A percentile compares a stretch with the other conserved stretches of the same genome.
Conservation (phyloP, 1,284 basidiomycete genomes). For the Salmacisia buchloeana region DNA sequence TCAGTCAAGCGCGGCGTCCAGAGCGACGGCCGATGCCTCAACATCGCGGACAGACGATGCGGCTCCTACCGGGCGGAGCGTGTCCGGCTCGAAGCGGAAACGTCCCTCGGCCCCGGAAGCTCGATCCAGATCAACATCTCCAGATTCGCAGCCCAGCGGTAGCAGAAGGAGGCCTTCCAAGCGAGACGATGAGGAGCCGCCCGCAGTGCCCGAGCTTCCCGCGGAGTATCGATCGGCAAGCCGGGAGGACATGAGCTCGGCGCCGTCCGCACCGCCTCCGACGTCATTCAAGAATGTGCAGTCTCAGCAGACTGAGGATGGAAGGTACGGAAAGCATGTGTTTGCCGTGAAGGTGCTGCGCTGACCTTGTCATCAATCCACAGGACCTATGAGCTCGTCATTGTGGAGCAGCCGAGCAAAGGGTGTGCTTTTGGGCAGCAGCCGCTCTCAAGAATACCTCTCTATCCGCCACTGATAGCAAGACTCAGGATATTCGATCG, state of each 20-base stretch:
- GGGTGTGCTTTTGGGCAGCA: conserved; percentile 33
- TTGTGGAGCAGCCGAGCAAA: conserved; percentile 26
- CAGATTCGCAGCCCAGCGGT: neutral
- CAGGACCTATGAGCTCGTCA: conserved; percentile 14
- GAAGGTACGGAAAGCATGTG: neutral
- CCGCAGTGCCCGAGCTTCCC: neutral
- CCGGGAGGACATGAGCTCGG: neutral
- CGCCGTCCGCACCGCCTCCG: neutral
- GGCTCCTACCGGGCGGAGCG: no score
- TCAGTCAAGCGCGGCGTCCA: no score
- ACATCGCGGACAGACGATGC: no score
- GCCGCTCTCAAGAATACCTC: conserved; percentile 26
- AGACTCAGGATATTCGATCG: conserved; percentile 21
- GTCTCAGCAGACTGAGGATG: neutral
- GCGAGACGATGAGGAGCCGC: neutral
- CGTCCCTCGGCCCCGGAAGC: no score
- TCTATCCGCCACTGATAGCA: conserved; percentile 32
- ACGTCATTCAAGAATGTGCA: neutral
- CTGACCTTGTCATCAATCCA: neutral
- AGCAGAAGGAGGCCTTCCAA: neutral
- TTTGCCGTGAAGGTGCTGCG: neutral
- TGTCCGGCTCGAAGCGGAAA: neutral
- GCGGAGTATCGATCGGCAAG: neutral
- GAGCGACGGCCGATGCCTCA: neutral
- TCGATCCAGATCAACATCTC: neutral